phyloP scores from a whole-genome alignment of 208 protist species.

The Wallacemonas sp. region DNA sequence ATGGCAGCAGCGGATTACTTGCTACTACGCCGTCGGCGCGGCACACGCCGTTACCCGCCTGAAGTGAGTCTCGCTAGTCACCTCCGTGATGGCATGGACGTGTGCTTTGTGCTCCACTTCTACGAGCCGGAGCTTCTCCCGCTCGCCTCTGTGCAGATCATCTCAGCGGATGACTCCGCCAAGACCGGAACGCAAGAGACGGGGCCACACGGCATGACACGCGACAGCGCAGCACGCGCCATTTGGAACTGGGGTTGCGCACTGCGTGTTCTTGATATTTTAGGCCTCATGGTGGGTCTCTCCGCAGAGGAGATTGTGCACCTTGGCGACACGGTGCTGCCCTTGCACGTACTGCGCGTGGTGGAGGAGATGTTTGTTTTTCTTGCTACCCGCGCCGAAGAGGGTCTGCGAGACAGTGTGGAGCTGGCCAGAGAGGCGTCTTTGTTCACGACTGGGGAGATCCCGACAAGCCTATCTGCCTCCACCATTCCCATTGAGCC shows the following conservation, averaged over 20 bases:
- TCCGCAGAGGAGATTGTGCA: conserved; percentile 50
- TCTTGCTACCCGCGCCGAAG: conserved; percentile 70
- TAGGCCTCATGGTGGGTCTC: conserved; percentile 49
- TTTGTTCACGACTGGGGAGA: not conserved
- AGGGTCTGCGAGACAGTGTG: conserved; percentile 33
- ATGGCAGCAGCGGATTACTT: not conserved
- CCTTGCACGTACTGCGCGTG: conserved; percentile 68
- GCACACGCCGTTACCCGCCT: not conserved
- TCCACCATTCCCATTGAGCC: conserved; percentile 4
- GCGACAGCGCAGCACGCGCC: conserved; percentile 7
- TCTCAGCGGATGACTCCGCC: not conserved
- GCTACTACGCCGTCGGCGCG: not conserved
- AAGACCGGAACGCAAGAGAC: not conserved
- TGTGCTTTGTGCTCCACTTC: conserved; percentile 50
- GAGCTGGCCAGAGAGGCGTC: conserved; percentile 23
- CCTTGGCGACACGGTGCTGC: conserved; percentile 48
- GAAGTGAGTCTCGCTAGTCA: not conserved
- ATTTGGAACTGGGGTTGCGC: conserved; percentile 26
- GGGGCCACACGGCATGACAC: not conserved
- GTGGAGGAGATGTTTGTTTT: conserved; percentile 69
- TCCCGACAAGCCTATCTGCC: conserved; percentile 1
- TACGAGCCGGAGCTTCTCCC: conserved; percentile 58
- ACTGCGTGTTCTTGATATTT: conserved; percentile 19
- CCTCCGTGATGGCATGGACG: conserved; percentile 31
- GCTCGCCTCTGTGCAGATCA: conserved; percentile 15